A percentile compares a stretch with the other conserved stretches of the same genome.
phyloP scores from a whole-genome alignment of 176 grass and related monocot genomes.

The Tillandsia leiboldiana region DNA sequence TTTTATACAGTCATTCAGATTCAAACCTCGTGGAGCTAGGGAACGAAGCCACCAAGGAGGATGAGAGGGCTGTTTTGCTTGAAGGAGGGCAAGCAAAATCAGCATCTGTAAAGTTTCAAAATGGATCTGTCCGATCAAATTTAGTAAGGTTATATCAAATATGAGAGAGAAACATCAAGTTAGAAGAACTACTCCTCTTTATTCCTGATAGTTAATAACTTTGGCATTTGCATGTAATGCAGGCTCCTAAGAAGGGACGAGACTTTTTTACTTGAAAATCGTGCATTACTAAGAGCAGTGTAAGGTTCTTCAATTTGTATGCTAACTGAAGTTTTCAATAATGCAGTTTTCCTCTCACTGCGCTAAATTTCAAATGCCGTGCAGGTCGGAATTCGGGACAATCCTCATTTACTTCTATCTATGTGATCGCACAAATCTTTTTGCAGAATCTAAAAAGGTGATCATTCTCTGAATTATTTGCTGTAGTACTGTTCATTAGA shows the following conservation, averaged over 20 bases:
- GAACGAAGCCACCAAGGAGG: constrained; percentile 6
- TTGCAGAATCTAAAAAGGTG: constrained; percentile 14
- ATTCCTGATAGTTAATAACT: neutral
- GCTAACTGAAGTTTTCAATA: neutral
- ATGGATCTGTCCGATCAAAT: constrained; percentile 21
- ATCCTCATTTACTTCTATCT: constrained; percentile 15
- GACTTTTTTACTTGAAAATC: constrained; percentile 18
- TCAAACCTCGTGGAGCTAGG: constrained; percentile 15
- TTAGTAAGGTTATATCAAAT: constrained; percentile 18
- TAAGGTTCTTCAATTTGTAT: constrained; percentile 4
- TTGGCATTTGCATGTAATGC: neutral
- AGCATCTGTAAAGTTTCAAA: constrained; percentile 15
- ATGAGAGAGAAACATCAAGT: neutral
- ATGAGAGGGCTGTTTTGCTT: constrained; percentile 18
- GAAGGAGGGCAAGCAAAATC: constrained; percentile 25
- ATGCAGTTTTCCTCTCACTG: neutral
- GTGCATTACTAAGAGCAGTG: constrained; percentile 9
- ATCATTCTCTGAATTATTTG: constrained; percentile 4
- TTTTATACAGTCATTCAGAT: constrained; percentile 22
- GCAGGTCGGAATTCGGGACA: constrained; percentile 14
- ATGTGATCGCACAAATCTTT: constrained; percentile 18
- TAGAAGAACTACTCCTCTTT: neutral
- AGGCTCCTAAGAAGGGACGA: constrained; percentile 19
- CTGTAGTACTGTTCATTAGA: neutral
- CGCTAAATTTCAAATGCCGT: neutral